Evolutionary conservation across 2,329 filamentous ascomycete species (phyloP).

Genomic region (Aureobasidium zeae): DNA sequence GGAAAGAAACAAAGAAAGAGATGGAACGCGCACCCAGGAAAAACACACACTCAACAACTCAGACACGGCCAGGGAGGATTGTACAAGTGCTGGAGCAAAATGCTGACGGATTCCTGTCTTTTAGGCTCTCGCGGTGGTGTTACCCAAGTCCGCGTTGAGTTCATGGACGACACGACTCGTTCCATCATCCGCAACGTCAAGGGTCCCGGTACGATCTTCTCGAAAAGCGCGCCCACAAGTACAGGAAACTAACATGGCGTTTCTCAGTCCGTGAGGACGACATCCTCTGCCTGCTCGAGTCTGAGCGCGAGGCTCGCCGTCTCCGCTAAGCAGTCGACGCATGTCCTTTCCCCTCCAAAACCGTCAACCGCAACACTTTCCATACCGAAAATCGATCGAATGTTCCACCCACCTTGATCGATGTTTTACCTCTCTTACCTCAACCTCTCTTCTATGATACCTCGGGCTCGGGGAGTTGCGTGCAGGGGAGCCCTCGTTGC

Average conservation of each 20-base stretch:
- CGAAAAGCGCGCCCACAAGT: conserved; percentile 11
- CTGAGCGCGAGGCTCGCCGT: conserved; percentile 95
- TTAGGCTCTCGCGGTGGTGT: conserved; percentile 98
- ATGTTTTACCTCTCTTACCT: conserved; percentile 13
- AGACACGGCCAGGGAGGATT: conserved; percentile 11
- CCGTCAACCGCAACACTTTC: conserved; percentile 15
- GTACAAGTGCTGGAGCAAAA: background rate
- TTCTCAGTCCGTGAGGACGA: conserved; percentile 66
- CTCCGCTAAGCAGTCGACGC: conserved; percentile 62
- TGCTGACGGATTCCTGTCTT: conserved; percentile 10
- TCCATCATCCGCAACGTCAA: conserved; percentile 99
- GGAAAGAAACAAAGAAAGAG: too few relatives aligned
- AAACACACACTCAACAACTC: background rate
- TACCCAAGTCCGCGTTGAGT: conserved; percentile 98
- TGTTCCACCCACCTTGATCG: conserved; percentile 7
- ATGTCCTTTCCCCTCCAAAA: conserved; percentile 3
- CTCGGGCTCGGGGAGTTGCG: conserved; percentile 8
- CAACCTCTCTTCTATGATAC: conserved; percentile 13
- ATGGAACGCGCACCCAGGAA: background rate
- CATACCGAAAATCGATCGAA: conserved; percentile 12
- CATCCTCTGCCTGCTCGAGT: conserved; percentile 99
- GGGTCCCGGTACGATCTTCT: conserved; percentile 69
- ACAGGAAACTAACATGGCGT: conserved; percentile 16
- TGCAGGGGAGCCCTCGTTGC: conserved; percentile 10
- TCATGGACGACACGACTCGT: conserved; percentile 98